Evolutionary conservation across 2,329 filamentous ascomycete genomes (phyloP).

Genomic region (Aspergillus sp.): DNA sequence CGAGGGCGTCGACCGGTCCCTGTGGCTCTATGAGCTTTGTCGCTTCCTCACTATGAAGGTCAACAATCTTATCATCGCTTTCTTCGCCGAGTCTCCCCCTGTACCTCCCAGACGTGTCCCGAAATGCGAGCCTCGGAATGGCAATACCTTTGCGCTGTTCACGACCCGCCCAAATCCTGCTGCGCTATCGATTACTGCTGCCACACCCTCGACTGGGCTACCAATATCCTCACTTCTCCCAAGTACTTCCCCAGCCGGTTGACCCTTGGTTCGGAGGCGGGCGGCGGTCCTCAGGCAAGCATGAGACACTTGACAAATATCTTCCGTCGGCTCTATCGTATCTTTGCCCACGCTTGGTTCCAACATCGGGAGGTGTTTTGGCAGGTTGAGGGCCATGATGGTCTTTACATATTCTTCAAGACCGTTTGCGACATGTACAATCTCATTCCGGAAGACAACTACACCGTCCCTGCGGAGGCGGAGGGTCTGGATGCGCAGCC

Average conservation of each 20-base stretch:
- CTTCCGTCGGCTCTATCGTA: constrained; percentile 87
- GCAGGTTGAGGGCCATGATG: constrained; percentile 85
- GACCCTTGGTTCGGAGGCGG: constrained; percentile 47
- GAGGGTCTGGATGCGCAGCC: constrained; percentile 66
- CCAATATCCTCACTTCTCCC: constrained; percentile 86
- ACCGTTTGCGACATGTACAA: constrained; percentile 90
- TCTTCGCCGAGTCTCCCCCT: constrained; percentile 90
- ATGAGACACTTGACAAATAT: constrained; percentile 80
- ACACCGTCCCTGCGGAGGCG: constrained; percentile 89
- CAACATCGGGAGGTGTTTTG: constrained; percentile 94
- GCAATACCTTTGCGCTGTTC: constrained; percentile 97
- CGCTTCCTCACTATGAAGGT: constrained; percentile 93
- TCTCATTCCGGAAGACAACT: constrained; percentile 86
- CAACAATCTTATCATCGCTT: constrained; percentile 85
- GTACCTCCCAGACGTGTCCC: constrained; percentile 82
- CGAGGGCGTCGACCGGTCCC: constrained; percentile 72
- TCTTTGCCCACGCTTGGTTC: constrained; percentile 99
- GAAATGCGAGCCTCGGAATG: constrained; percentile 99
- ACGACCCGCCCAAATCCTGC: constrained; percentile 93
- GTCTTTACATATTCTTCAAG: constrained; percentile 94
- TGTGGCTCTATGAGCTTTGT: constrained; percentile 98
- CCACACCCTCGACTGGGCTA: constrained; percentile 96
- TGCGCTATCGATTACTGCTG: constrained; percentile 99
- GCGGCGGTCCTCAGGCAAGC: constrained; percentile 39
- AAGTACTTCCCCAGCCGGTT: constrained; percentile 93